Evolutionary conservation across 2,329 filamentous ascomycete species (phyloP), one percentile per base, ranked within the genome.

Genomic region (Ilyonectria sp.): DNA sequence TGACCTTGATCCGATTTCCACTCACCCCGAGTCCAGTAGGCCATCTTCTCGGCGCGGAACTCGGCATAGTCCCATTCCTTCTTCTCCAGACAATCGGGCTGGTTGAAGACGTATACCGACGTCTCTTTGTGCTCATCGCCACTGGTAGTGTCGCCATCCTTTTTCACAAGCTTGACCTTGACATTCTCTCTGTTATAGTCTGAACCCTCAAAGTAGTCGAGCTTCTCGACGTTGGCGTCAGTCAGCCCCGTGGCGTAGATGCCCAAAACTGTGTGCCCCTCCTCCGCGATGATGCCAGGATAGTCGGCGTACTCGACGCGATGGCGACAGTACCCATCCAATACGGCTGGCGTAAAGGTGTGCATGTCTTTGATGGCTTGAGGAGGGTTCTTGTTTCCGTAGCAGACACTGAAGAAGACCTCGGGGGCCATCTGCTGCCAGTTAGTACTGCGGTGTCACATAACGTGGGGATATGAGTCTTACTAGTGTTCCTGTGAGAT

Each of bases 31-130:
- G 86, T 86, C 88, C 87, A 90, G 4, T 76, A 64, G 62, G 78
- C 78, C 82, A 90, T 82, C 83, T 94, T 97, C 69, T 96, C 91
- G 74, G 86, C 85, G 68, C 92, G 89, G 78, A 98, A 98, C 69
- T 93, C 90, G 54, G 91, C 90, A 82, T 94, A 96, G 79, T 97
- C 93, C 95, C 95, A 98, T 79, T 97, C 94, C 23, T 83, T 81
- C 35, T 88, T 84, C 79, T 97, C 94, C 19, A 98, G 82, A 0
- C 76, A 43, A 0, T 80, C 71, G 17, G 82, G 79, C 1, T 83
- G 69, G 50, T 84, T 83, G 80, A 87, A 94, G 6, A 94, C 86
- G 77, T 95, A 95, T 13, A 90, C 89, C 58, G 87, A 83, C 3
- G 90, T 87, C 67, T 85, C 80, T 57, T 87, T 85, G 70, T 85